These are phyloP conservation scores for Trichaptum fuscoviolaceum DNA, from an alignment of 768 basidiomycete species.

Conservation along the genomic window DNA sequence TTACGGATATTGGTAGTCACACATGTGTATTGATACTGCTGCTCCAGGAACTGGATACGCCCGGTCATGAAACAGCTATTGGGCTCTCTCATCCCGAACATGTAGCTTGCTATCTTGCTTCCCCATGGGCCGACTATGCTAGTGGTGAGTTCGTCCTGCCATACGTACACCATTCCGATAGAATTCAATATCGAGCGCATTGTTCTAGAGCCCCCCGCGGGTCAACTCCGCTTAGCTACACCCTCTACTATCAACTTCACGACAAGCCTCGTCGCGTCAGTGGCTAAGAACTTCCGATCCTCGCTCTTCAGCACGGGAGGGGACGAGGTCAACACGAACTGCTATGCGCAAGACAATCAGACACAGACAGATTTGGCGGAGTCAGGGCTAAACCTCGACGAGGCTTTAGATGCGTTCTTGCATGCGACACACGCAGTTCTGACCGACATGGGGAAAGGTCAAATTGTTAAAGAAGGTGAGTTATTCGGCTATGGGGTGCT, in stretches of 20 bases:
- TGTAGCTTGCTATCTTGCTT: conserved; percentile 33
- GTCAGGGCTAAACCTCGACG: conserved; percentile 20
- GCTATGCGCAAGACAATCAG: conserved; percentile 25
- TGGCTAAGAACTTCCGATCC: conserved; percentile 13
- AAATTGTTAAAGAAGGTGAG: conserved; percentile 39
- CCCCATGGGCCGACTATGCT: conserved; percentile 33
- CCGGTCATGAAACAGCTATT: conserved; percentile 44
- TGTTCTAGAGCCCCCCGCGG: conserved; percentile 30
- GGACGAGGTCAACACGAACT: conserved; percentile 29
- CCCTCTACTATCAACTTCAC: conserved; percentile 20
- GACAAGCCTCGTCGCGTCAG: conserved; percentile 18
- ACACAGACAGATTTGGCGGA: conserved; percentile 17
- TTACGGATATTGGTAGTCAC: background rate
- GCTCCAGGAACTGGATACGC: conserved; percentile 46
- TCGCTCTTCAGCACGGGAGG: conserved; percentile 32
- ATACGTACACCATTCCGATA: background rate
- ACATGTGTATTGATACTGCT: background rate
- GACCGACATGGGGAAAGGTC: conserved; percentile 22
- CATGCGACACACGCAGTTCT: conserved; percentile 21
- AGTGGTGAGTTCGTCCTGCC: conserved; percentile 17
- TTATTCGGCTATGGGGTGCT: conserved; percentile 20
- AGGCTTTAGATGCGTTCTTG: conserved; percentile 26
- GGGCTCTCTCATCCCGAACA: conserved; percentile 37
- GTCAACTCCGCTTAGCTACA: conserved; percentile 30
- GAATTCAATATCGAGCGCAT: background rate